Conservation (phyloP, 371 early-diverging fungal genomes). For the Mucor racemosus region DNA sequence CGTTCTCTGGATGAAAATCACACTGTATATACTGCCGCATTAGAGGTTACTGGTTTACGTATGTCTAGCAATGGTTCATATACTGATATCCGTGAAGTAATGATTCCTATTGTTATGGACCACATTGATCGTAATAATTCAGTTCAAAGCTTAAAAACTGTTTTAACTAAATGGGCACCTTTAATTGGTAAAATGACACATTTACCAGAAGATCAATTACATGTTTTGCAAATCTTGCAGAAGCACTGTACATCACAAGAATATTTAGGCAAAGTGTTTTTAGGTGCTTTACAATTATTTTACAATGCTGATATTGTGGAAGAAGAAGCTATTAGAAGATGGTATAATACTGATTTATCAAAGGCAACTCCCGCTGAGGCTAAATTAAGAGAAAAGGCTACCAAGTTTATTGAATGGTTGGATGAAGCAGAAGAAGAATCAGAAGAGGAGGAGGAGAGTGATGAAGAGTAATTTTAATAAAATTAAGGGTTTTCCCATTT, state of each 20-base stretch:
- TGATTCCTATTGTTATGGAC: conserved; percentile 70
- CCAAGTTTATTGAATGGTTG: conserved; percentile 73
- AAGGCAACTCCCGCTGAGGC: conserved; percentile 36
- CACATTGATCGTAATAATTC: conserved; percentile 58
- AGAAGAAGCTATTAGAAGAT: conserved; percentile 81
- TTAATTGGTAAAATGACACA: conserved; percentile 76
- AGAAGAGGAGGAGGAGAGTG: conserved; percentile 32
- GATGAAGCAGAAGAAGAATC: conserved; percentile 66
- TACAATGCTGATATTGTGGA: conserved; percentile 87
- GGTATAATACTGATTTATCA: conserved; percentile 64
- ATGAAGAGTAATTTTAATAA: conserved; percentile 23
- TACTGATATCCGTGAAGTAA: conserved; percentile 74
- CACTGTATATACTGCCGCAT: conserved; percentile 73
- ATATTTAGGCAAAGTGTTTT: conserved; percentile 59
- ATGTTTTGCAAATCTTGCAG: conserved; percentile 70
- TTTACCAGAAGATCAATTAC: conserved; percentile 77
- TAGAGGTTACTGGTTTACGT: conserved; percentile 91
- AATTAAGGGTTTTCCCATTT: not conserved
- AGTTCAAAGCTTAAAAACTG: conserved; percentile 41
- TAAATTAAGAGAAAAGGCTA: conserved; percentile 48
- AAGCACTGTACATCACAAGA: conserved; percentile 53
- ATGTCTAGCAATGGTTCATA: conserved; percentile 89
- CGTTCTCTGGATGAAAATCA: conserved; percentile 83
- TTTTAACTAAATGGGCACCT: conserved; percentile 72
- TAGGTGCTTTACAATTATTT: conserved; percentile 65